phyloP scores from a whole-genome alignment of 345 rosid species.

The Pseudoturritis turrita region DNA sequence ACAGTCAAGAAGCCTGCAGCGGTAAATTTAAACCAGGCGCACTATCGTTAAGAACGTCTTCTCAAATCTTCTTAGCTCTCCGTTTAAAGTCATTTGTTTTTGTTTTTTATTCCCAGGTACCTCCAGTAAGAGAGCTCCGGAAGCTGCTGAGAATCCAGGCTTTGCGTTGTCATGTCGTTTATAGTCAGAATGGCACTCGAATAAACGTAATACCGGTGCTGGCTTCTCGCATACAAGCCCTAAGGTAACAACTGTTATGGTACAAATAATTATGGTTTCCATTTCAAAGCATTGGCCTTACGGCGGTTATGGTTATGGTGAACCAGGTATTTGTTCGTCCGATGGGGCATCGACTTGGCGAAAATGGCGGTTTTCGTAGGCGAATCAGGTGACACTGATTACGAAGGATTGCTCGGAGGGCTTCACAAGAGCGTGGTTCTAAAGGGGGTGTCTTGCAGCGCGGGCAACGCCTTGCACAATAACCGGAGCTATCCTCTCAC shows the following conservation, averaged over 20 bases:
- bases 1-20: conserved; percentile 50
- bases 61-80: neutral
- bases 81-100: neutral
- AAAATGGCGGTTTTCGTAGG: conserved; percentile 88
- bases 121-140: conserved; percentile 79
- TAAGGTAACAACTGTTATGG: conserved; percentile 46
- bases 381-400: conserved; percentile 92
- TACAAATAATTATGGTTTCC: neutral
- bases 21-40: conserved; percentile 36
- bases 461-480: conserved; percentile 49
- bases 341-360: conserved; percentile 87
- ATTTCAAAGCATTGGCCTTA: neutral
- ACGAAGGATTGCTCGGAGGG: conserved; percentile 91
- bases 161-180: conserved; percentile 75
- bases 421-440: conserved; percentile 69
- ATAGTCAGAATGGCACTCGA: conserved; percentile 76
- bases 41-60: neutral
- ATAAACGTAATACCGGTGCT: conserved; percentile 76
- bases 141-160: conserved; percentile 87
- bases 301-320: neutral
- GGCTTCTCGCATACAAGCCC: conserved; percentile 91
- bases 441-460: conserved; percentile 58
- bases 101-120: conserved; percentile 44
- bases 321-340: conserved; percentile 76
- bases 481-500: conserved; percentile 80